Conservation (phyloP, 1,284 basidiomycete genomes). For the Boletellus deceptivus region DNA sequence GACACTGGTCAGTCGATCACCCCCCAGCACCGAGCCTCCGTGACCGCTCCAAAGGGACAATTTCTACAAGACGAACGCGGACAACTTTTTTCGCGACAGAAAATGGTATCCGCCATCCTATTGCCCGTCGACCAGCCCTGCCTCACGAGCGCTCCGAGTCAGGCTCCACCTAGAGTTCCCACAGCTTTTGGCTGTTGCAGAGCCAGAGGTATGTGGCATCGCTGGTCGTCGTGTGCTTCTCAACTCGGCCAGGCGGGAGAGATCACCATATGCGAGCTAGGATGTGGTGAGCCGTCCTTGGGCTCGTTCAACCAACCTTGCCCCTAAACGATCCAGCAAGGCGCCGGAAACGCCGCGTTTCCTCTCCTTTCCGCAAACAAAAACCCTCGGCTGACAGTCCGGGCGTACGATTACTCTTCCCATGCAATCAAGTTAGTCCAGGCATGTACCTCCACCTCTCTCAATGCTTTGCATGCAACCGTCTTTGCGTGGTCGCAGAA, state of each 20-base stretch:
- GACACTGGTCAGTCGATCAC: slow-evolving; percentile 53
- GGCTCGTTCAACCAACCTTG: not conserved
- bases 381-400: slow-evolving; percentile 73
- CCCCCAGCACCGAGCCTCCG: not conserved
- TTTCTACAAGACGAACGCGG: slow-evolving; percentile 83
- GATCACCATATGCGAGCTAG: slow-evolving; percentile 76
- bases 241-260: slow-evolving; percentile 63
- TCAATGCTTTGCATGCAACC: not conserved
- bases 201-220: slow-evolving; percentile 53
- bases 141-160: slow-evolving; percentile 8
- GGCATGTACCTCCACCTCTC: slow-evolving; percentile 36
- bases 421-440: slow-evolving; percentile 93
- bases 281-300: slow-evolving; percentile 61
- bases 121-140: not conserved
- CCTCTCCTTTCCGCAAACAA: slow-evolving; percentile 81
- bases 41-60: slow-evolving; percentile 64
- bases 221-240: slow-evolving; percentile 1
- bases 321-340: slow-evolving; percentile 37
- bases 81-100: slow-evolving; percentile 89
- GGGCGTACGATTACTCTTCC: slow-evolving; percentile 89
- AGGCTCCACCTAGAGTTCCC: slow-evolving; percentile 93
- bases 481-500: slow-evolving; percentile 35
- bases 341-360: slow-evolving; percentile 93
- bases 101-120: slow-evolving; percentile 58
- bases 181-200: slow-evolving; percentile 71